Base-by-base conservation (phyloP, 441 rosid genomes). In the Melastoma candidum region DNA sequence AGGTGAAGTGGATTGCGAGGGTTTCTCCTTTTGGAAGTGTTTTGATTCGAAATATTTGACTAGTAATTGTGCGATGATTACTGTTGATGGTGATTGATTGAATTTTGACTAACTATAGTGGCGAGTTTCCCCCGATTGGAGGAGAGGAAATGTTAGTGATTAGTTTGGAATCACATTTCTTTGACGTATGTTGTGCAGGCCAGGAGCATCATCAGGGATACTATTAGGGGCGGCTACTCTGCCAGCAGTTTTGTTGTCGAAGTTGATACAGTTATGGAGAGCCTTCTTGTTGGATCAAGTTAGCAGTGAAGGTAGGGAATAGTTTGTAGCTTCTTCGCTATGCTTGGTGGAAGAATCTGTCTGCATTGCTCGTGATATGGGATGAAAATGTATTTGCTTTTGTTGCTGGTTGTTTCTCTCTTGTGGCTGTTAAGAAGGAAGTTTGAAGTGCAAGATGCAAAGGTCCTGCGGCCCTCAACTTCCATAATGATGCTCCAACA, bases 171-270 rank as follows among this genome's bases (percentile, higher is more conserved):
- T 36, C 41, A 41, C 46, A 32, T 41, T 46, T 2, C 12, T 61
- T 27, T 4, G 2, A 50, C 54, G 8, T 14, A 43, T 4, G 14
- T 49, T 46, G 7, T 46, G 24, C 64, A 92, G 98, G 74, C 78
- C 79, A 4, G 97, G 93, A 26, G 96, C 81, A 63, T 78, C 97
- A 4, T 93, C 98, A 7, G 97, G 98, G 71, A 84, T 93, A 57
- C 74, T 89, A 46, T 62, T 93, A 1, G 96, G 95, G 54, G 84
- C 93, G 14, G 82, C 84, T 52, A 84, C 97, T 29, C 76, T 93
- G 63, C 96, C 97, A 7, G 49, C 84, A 51, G 71, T 93, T 44
- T 81, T 86, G 82, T 63, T 93, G 4, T 83, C 96, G 2, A 86
- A 81, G 72, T 56, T 89, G 70, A 69, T 83, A 36, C 97, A 86